Evolutionary conservation across 2,329 filamentous ascomycete species (phyloP).

Genomic region (Tolypocladium endophyticum): DNA sequence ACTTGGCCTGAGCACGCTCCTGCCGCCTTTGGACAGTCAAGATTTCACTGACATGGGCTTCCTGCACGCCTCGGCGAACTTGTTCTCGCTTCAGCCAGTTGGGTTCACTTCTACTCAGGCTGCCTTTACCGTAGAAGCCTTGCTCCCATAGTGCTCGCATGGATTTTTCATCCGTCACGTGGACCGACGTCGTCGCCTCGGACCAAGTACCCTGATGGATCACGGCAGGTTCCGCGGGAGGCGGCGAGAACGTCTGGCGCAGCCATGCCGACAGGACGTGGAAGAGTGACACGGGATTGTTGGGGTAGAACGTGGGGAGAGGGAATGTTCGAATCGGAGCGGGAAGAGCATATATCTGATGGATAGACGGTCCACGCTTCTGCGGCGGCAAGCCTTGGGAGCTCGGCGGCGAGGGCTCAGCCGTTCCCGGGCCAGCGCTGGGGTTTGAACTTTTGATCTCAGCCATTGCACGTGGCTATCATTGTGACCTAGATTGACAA

Average conservation of each 20-base stretch:
- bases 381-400: conserved; percentile 8
- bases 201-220: conserved; percentile 71
- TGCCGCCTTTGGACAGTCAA: conserved; percentile 65
- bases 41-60: conserved; percentile 68
- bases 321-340: conserved; percentile 74
- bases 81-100: conserved; percentile 83
- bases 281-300: conserved; percentile 81
- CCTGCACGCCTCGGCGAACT: conserved; percentile 54
- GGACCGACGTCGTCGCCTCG: conserved; percentile 68
- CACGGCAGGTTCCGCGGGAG: conserved; percentile 51
- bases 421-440: conserved; percentile 5
- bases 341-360: conserved; percentile 71
- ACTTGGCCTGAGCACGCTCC: conserved; percentile 75
- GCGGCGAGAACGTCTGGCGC: conserved; percentile 58
- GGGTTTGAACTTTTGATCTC: conserved; percentile 20
- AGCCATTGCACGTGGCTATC: conserved; percentile 32
- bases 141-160: conserved; percentile 86
- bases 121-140: conserved; percentile 95
- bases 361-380: conserved; percentile 35
- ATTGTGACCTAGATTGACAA: conserved; percentile 30
- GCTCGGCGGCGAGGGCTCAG: conserved; percentile 6
- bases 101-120: conserved; percentile 84
- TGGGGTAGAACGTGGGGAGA: conserved; percentile 78
- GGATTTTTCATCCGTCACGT: conserved; percentile 66
- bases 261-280: conserved; percentile 71